A percentile compares a stretch with the other conserved stretches of the same genome.
phyloP scores from a whole-genome alignment of 2,329 filamentous ascomycete genomes.

The Talaromyces rugulosus region DNA sequence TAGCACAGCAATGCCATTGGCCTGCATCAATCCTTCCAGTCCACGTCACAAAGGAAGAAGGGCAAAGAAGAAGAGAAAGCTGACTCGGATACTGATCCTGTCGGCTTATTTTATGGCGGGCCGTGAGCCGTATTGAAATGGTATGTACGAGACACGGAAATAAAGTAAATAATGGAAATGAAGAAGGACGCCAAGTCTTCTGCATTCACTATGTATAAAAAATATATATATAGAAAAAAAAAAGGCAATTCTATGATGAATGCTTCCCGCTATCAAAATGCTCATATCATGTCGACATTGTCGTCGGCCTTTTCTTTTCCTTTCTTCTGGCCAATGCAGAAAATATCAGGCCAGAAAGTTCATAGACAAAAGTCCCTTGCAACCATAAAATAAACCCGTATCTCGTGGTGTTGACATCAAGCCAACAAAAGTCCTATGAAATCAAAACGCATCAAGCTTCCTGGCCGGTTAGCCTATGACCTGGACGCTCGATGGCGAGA shows the following conservation, averaged over 20 bases:
- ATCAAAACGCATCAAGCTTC: background rate
- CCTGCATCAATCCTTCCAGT: background rate
- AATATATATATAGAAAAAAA: background rate
- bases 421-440: background rate
- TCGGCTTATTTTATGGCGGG: background rate
- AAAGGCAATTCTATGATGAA: background rate
- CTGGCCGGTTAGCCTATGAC: slow-evolving; percentile 16
- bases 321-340: background rate
- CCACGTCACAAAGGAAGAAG: background rate
- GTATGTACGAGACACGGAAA: background rate
- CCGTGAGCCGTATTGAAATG: background rate
- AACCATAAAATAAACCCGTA: background rate
- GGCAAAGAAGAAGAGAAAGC: background rate
- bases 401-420: background rate
- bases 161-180: background rate
- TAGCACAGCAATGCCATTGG: background rate
- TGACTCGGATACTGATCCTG: background rate
- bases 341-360: background rate
- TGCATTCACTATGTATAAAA: background rate
- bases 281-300: background rate
- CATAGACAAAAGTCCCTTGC: no score
- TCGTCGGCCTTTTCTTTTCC: background rate
- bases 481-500: slow-evolving; percentile 30
- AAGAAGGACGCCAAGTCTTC: background rate
- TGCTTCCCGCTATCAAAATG: background rate